Conservation (phyloP, 805 yeast species). For the Zygosaccharomyces rouxii region DNA sequence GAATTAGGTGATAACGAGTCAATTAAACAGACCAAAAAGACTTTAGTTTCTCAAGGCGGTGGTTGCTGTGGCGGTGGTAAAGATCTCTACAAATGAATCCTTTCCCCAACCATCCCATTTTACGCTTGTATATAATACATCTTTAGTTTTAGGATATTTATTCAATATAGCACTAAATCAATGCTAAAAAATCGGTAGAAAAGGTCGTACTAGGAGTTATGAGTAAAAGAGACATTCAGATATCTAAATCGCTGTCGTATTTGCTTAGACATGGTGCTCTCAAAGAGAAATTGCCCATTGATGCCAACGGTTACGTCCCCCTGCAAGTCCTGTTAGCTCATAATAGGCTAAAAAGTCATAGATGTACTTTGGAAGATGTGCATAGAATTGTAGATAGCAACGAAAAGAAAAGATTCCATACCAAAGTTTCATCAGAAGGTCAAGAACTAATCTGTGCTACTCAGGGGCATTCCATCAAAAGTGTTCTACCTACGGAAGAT, state of each 20-base stretch:
- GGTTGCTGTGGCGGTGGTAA: constrained; percentile 53
- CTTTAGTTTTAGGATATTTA: background rate
- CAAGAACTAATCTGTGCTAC: constrained; percentile 64
- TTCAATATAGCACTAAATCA: background rate
- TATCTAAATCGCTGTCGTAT: constrained; percentile 73
- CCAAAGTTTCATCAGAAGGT: constrained; percentile 32
- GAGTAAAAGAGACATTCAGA: constrained; percentile 43
- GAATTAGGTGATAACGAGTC: constrained; percentile 90
- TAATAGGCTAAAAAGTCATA: constrained; percentile 52
- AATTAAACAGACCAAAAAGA: constrained; percentile 49
- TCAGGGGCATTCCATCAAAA: constrained; percentile 79
- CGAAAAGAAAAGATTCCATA: constrained; percentile 65
- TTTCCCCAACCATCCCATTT: background rate
- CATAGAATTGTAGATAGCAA: constrained; percentile 56
- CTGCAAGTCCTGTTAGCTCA: constrained; percentile 51
- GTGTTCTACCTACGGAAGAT: constrained; percentile 39
- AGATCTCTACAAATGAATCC: constrained; percentile 11
- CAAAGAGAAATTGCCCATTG: constrained; percentile 61
- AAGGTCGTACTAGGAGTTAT: background rate
- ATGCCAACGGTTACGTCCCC: constrained; percentile 60
- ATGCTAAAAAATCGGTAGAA: background rate
- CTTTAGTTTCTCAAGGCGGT: constrained; percentile 47
- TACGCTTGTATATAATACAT: constrained; percentile 2
- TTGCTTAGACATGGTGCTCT: constrained; percentile 83
- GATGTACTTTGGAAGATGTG: constrained; percentile 55